phyloP scores from a whole-genome alignment of 1,139 yeast species.

The Meyerozyma sp. region DNA sequence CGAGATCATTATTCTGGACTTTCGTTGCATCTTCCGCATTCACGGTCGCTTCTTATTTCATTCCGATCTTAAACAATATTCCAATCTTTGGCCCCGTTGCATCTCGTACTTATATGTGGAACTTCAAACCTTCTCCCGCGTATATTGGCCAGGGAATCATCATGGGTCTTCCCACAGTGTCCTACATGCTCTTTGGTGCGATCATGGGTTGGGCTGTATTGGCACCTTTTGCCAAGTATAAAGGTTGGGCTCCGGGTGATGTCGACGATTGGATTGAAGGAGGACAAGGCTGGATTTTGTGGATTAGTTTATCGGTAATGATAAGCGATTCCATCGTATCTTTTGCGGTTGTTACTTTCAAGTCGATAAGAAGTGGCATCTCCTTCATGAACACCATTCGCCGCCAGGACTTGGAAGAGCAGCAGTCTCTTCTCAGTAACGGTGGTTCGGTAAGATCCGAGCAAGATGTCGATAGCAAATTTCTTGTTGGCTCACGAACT shows the following conservation, averaged over 20 bases:
- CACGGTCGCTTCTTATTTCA: constrained; percentile 65
- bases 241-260: constrained; percentile 86
- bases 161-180: constrained; percentile 91
- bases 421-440: constrained; percentile 1
- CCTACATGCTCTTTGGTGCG: constrained; percentile 88
- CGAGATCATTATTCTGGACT: constrained; percentile 51
- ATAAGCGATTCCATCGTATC: constrained; percentile 87
- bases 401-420: background rate
- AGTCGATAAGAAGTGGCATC: constrained; percentile 24
- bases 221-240: constrained; percentile 68
- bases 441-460: constrained; percentile 2
- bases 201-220: constrained; percentile 86
- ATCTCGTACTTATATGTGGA: constrained; percentile 74
- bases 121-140: constrained; percentile 94
- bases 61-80: constrained; percentile 61
- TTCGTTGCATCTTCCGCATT: constrained; percentile 67
- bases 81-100: constrained; percentile 71
- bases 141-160: constrained; percentile 96
- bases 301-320: constrained; percentile 93
- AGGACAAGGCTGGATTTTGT: constrained; percentile 95
- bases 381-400: constrained; percentile 2
- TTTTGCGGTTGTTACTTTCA: constrained; percentile 56
- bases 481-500: constrained; percentile 46
- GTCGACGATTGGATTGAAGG: constrained; percentile 91
- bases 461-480: constrained; percentile 18